These are phyloP conservation scores for Mycena vulgaris DNA, from an alignment of 768 basidiomycete species.

Conservation along the genomic window DNA sequence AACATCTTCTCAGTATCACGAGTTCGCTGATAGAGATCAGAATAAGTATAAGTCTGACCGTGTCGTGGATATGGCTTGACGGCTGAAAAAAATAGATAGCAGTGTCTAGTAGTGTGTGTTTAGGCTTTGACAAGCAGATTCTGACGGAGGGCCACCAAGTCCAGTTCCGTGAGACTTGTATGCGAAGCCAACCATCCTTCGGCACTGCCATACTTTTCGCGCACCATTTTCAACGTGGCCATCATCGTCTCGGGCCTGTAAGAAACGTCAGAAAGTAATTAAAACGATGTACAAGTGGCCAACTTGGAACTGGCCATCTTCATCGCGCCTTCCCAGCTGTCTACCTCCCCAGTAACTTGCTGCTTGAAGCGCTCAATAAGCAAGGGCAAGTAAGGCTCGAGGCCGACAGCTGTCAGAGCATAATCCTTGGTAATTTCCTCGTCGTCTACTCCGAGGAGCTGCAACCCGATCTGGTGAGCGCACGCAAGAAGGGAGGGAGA, in stretches of 20 bases:
- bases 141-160: slow-evolving; percentile 39
- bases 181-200: slow-evolving; percentile 52
- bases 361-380: slow-evolving; percentile 51
- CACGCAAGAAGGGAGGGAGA: not conserved
- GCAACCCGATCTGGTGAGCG: not conserved
- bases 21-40: too few relatives aligned
- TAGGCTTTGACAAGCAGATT: slow-evolving; percentile 21
- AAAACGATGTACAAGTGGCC: slow-evolving; percentile 21
- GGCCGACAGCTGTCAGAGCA: slow-evolving; percentile 54
- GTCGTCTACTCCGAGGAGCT: slow-evolving; percentile 59
- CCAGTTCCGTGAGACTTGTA: slow-evolving; percentile 49
- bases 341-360: slow-evolving; percentile 44
- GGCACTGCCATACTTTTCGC: slow-evolving; percentile 54
- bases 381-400: slow-evolving; percentile 50
- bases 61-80: not conserved
- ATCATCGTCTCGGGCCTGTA: slow-evolving; percentile 55
- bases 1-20: too few relatives aligned
- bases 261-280: not conserved
- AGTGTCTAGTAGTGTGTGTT: too few relatives aligned
- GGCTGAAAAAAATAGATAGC: not conserved
- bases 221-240: slow-evolving; percentile 48
- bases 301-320: slow-evolving; percentile 56
- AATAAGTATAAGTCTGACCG: too few relatives aligned
- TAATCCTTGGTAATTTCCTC: slow-evolving; percentile 59
- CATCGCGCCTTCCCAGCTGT: slow-evolving; percentile 53